Conservation (phyloP, 169 alveolate genomes). For the Theileria sp. region DNA sequence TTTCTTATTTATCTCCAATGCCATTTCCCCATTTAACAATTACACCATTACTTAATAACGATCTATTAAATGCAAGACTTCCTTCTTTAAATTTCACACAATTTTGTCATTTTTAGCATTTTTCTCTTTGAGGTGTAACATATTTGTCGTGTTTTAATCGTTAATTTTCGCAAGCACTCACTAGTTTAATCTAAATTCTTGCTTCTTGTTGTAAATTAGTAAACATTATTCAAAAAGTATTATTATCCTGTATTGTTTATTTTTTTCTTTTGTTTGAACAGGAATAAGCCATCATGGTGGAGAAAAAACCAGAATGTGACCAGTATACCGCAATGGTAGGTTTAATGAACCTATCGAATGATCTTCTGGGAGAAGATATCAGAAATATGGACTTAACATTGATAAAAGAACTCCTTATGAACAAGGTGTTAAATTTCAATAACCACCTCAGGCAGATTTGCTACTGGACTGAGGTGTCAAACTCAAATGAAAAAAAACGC, state of each 20-base stretch:
- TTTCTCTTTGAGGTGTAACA: slow-evolving; percentile 6
- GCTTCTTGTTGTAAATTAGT: not conserved
- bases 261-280: not conserved
- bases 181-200: not conserved
- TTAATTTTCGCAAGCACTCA: slow-evolving; percentile 5
- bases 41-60: slow-evolving; percentile 3
- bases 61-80: not conserved
- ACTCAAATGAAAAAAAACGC: not conserved
- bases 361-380: slow-evolving; percentile 34
- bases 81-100: not conserved
- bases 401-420: slow-evolving; percentile 62
- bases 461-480: slow-evolving; percentile 23
- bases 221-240: not conserved
- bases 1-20: not conserved
- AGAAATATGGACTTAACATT: slow-evolving; percentile 20
- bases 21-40: slow-evolving; percentile 5
- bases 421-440: slow-evolving; percentile 57
- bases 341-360: slow-evolving; percentile 39
- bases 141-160: not conserved
- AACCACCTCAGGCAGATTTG: slow-evolving; percentile 54
- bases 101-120: not conserved
- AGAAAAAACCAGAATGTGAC: slow-evolving; percentile 25
- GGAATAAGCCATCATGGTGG: not conserved
- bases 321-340: slow-evolving; percentile 60
- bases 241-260: not conserved